Base-by-base conservation (phyloP, 192 early-diverging fungal genomes). In the Kickxella alabastrina region DNA sequence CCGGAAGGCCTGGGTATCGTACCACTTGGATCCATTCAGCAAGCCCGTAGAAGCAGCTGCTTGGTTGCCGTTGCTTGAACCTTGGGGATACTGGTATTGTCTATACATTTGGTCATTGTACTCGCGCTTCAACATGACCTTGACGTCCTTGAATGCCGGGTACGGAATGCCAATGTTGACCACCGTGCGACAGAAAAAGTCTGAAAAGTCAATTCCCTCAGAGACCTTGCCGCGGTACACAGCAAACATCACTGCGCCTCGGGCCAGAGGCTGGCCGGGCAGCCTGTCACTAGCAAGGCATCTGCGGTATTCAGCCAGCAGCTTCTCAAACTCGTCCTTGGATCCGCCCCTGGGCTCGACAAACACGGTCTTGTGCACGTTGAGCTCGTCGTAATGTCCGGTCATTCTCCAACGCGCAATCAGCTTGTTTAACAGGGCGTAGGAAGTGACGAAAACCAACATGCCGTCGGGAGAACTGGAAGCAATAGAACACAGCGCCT, bases 141-240 rank as follows among this genome's bases (percentile, higher is more conserved):
- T 64, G 43, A 69, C 59, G 37, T 78, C 71, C 37, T 74, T 64
- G 54, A 61, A 64, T 2, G 62, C 58, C 19, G 82, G 80, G 39
- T 69, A 83, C 0, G 82, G 82, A 43, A 84, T 71, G 29, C 82
- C 82, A 22, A 84, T 64, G 45, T 68, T 73, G 28, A 84, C 53
- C 0, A 82, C 69, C 1, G 74, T 65, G 24, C 77, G 66, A 36
- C 77, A 76, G 27, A 61, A 44, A 32, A 70, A 52, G 43, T 79
- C 74, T 0, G 64, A 51, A 43, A 76, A 72, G 25, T 80, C 73
- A 37, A 77, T 75, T 19, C 74, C 74, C 47, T 77, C 74, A 10
- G 68, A 66, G 3, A 75, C 64, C 42, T 77, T 80, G 42, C 79
- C 79, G 1, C 79, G 58, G 46, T 71, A 77, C 4, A 80, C 79